Base-by-base conservation (phyloP, 495 filamentous ascomycete species). In the Penicillium argentinense region DNA sequence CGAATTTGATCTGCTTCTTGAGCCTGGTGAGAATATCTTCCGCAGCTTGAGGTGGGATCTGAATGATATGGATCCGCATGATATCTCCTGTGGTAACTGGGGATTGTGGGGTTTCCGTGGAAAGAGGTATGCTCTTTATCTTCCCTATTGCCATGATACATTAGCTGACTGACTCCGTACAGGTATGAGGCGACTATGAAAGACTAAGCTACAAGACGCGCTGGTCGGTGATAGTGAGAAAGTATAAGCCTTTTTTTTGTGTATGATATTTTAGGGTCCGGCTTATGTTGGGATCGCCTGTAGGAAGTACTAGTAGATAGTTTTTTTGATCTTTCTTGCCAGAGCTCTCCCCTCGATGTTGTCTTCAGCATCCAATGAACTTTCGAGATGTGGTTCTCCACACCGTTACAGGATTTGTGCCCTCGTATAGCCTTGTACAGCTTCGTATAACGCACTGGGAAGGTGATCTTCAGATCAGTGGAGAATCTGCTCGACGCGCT, bases 11-110 rank as follows among this genome's bases (percentile, higher is more conserved):
- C 72, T 97, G 19, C 71, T 99, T 39, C 73, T 99, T 64, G 80
- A 95, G 65, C 92, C 93, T 0, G 91, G 89, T 11, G 90, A 96
- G 75, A 99, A 99, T 54, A 80, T 73, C 8, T 99, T 99, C 71
- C 80, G 91, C 60, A 99, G 93, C 75, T 67, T 96, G 65, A 77
- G 93, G 51, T 97, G 95, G 95, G 93, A 99, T 77, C 61, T 97
- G 55, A 97, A 97, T 63, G 93, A 99, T 66, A 61, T 89, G 40
- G 93, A 98, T 63, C 95, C 93, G 4, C 86, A 91, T 54, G 95
- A 98, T 70, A 76, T 97, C 51, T 96, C 85, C 51, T 91, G 87
- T 63, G 91, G 91, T 30, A 98, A 98, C 64, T 98, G 89, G 90
- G 93, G 93, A 4, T 68, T 95, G 13, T 98, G 92, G 91, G 89